Evolutionary conservation across 108 stramenopile species (phyloP).

Genomic region (Fragilaria radians): DNA sequence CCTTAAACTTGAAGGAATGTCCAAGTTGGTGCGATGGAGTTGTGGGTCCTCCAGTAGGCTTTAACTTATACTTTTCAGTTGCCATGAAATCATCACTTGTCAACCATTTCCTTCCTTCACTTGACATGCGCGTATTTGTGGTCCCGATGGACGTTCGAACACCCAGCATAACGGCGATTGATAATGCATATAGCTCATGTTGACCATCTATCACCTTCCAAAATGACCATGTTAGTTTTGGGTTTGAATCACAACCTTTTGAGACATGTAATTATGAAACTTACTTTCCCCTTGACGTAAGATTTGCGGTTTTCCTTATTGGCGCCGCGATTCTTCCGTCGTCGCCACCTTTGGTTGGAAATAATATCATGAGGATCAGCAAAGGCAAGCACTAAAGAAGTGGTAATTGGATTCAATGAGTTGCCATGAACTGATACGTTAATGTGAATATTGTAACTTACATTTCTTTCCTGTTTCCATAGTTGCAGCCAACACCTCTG

Average conservation of each 20-base stretch:
- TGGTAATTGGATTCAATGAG: neutral
- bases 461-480: conserved; percentile 35
- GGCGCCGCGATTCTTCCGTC: conserved; percentile 21
- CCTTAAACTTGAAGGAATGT: conserved; percentile 99
- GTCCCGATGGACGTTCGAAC: conserved; percentile 82
- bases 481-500: conserved; percentile 34
- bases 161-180: conserved; percentile 97
- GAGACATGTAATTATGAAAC: too few relatives aligned
- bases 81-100: conserved; percentile 85
- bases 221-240: too few relatives aligned
- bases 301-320: conserved; percentile 22
- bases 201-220: conserved; percentile 90
- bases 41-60: conserved; percentile 65
- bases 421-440: neutral
- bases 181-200: conserved; percentile 92
- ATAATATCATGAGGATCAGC: conserved; percentile 53
- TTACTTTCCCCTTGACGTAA: conserved; percentile 83
- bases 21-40: conserved; percentile 92
- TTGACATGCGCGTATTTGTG: conserved; percentile 60
- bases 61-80: conserved; percentile 89
- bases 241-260: too few relatives aligned
- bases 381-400: neutral
- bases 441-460: neutral
- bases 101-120: conserved; percentile 48
- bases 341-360: conserved; percentile 19